These are phyloP conservation scores for Apiospora rasikravindrae DNA, from an alignment of 2,329 filamentous ascomycete genomes.

Conservation along the genomic window DNA sequence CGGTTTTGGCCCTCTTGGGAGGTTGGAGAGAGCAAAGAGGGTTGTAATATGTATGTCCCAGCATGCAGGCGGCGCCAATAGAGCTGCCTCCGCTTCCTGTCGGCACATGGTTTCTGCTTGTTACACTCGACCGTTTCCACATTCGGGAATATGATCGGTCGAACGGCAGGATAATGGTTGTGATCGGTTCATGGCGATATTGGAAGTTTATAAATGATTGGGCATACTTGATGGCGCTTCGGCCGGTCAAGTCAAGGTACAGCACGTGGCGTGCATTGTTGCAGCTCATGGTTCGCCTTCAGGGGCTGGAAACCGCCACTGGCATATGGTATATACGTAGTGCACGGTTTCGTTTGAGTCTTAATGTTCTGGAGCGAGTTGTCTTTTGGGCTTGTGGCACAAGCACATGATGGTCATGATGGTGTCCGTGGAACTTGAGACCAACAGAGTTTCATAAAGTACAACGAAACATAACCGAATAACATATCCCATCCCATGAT, in stretches of 20 bases:
- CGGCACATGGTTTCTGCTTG: background rate
- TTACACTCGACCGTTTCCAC: background rate
- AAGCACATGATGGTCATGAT: background rate
- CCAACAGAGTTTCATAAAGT: constrained; percentile 1
- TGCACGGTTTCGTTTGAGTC: background rate
- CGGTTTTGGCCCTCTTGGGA: background rate
- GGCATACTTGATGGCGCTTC: background rate
- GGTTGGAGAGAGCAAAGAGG: background rate
- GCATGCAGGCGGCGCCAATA: background rate
- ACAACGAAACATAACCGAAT: background rate
- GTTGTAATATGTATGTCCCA: background rate
- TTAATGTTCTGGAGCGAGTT: background rate
- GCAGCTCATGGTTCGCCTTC: background rate
- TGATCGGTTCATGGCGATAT: background rate
- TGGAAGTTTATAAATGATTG: background rate
- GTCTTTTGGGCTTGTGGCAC: background rate
- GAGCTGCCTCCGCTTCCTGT: background rate
- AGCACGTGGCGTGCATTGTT: background rate
- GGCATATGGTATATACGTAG: background rate
- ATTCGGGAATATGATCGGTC: background rate
- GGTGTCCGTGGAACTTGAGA: background rate
- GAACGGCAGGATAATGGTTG: background rate
- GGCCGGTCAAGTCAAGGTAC: background rate
- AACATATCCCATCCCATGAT: background rate
- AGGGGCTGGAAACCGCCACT: background rate